Conservation (phyloP, 2,329 filamentous ascomycete genomes). For the Colletotrichum lupini region DNA sequence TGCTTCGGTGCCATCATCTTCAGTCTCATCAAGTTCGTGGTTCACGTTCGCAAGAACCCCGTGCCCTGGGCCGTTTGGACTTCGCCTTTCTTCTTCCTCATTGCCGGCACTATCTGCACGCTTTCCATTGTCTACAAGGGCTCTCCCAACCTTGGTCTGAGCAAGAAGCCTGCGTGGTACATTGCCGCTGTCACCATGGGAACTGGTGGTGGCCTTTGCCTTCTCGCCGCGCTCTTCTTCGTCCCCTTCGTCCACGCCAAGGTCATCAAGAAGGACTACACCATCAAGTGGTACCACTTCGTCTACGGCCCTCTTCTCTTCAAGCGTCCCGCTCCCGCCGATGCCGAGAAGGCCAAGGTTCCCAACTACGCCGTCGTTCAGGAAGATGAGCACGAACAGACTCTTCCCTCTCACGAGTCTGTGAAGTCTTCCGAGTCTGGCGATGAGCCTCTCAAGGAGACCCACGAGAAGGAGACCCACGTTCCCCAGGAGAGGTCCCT, state of each 20-base stretch:
- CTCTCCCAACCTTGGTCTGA: conserved; percentile 73
- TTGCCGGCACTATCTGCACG: conserved; percentile 79
- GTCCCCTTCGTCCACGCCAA: conserved; percentile 75
- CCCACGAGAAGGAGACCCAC: conserved; percentile 44
- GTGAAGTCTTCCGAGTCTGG: conserved; percentile 36
- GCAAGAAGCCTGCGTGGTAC: conserved; percentile 75
- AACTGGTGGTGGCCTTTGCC: conserved; percentile 67
- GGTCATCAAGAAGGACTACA: conserved; percentile 76
- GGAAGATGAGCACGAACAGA: conserved; percentile 60
- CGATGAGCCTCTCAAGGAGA: conserved; percentile 58
- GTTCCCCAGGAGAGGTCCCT: conserved; percentile 43
- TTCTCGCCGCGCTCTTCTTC: conserved; percentile 76
- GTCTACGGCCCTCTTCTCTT: conserved; percentile 73
- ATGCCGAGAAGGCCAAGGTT: conserved; percentile 68
- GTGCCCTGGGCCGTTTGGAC: conserved; percentile 79
- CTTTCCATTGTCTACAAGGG: conserved; percentile 86
- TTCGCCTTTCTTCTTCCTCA: conserved; percentile 81
- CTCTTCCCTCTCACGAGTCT: conserved; percentile 44
- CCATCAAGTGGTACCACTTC: conserved; percentile 72
- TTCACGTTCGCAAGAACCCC: conserved; percentile 78
- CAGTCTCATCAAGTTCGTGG: conserved; percentile 76
- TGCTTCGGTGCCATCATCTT: conserved; percentile 76
- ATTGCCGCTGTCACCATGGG: conserved; percentile 75
- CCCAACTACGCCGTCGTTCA: conserved; percentile 85
- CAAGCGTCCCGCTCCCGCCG: conserved; percentile 65